Evolutionary conservation across 345 rosid species (phyloP), one percentile per base, ranked within the genome.

Genomic region (Hibiscus syriacus): DNA sequence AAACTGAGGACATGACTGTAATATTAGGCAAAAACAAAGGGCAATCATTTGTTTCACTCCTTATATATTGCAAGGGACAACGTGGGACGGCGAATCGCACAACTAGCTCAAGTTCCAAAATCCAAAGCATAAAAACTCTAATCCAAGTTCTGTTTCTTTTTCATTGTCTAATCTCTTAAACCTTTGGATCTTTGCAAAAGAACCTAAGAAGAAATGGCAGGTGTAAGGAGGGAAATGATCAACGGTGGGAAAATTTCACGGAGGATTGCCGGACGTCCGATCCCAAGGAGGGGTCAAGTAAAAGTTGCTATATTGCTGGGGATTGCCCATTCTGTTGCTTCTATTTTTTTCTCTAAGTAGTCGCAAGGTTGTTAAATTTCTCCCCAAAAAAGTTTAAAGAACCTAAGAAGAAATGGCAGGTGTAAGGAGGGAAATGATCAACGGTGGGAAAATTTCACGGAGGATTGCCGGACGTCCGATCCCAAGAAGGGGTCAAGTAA

Each of bases 401-500:
- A 41, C 1, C 46, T 6, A 19, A 34, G 19, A 6, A 57, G 12
- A 67, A 14, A 55, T 55, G 70, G 58, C 52, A 3, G 60, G 65
- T 12, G 46, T 46, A 50, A 38, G 54, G n/a, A 26, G 68, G 45
- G 63, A 39, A 26, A 57, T 69, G 54, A 77, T 64, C 58, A 56
- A 39, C 20, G 54, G 57, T 53, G 69, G 34, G 17, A 9, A 65
- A 26, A 0, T 23, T 27, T 45, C 61, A 0, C 59, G 19, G 39
- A 65, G 68, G n/a, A 29, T 52, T n/a, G 61, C 53, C 0, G 54
- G 79, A 22, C 85, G 85, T 32, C 61, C 64, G 80, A 83, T 81
- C 65, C 87, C 90, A 0, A 79, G 68, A 71, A 74, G 90, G 67
- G 90, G 87, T 16, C 80, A 78, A 58, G 81, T 80, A 55, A 85